Percentiles rank a stretch among this genome's conserved stretches.
These are phyloP conservation scores for Phytophthora europaea DNA, from an alignment of 352 stramenopile genomes.

Conservation along the genomic window DNA sequence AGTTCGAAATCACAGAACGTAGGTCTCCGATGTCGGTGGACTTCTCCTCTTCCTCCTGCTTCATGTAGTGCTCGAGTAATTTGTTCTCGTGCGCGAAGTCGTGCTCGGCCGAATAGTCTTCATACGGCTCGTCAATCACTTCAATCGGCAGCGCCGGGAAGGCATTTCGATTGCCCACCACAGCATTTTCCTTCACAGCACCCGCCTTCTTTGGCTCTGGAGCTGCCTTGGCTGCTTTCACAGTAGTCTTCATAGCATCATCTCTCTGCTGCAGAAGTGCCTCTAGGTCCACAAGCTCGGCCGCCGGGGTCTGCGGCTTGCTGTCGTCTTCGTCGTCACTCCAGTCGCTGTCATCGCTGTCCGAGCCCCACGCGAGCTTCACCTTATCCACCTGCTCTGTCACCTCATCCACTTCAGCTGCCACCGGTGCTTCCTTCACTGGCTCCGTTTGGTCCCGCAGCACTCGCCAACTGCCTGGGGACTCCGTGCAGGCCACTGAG, in stretches of 20 bases:
- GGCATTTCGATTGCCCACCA: constrained; percentile 24
- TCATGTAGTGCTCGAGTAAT: constrained; percentile 84
- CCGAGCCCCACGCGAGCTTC: constrained; percentile 44
- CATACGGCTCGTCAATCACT: constrained; percentile 82
- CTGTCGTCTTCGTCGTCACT: constrained; percentile 65
- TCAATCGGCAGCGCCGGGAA: constrained; percentile 77
- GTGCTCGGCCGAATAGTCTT: constrained; percentile 70
- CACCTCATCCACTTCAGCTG: constrained; percentile 20
- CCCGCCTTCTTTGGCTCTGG: constrained; percentile 14
- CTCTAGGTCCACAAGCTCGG: constrained; percentile 66
- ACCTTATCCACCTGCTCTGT: constrained; percentile 26
- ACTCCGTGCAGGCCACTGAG: constrained; percentile 72
- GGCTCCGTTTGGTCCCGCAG: constrained; percentile 64
- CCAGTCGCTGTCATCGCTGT: constrained; percentile 81
- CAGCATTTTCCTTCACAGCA: not conserved
- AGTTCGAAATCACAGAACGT: constrained; percentile 62
- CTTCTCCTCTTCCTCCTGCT: constrained; percentile 83
- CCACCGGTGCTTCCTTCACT: constrained; percentile 6
- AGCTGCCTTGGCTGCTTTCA: constrained; percentile 13
- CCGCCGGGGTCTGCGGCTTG: constrained; percentile 16
- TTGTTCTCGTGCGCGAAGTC: constrained; percentile 80
- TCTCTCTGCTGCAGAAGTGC: constrained; percentile 75
- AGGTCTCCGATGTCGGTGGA: constrained; percentile 70
- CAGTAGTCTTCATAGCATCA: constrained; percentile 58
- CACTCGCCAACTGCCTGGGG: constrained; percentile 76